phyloP scores from a whole-genome alignment of 2,329 filamentous ascomycete species.

The Orbilia javanica region DNA sequence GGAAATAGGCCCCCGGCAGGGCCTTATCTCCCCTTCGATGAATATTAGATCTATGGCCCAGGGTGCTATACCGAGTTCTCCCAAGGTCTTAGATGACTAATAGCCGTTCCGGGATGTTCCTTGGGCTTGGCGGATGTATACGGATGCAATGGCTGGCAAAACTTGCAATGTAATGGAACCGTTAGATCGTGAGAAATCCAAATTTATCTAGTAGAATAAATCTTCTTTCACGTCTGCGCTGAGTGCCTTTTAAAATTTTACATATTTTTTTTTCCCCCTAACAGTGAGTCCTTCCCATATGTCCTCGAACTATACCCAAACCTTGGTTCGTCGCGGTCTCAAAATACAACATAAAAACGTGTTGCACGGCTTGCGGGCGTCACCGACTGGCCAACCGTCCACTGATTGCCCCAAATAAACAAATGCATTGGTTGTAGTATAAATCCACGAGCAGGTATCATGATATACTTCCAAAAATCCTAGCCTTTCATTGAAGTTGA shows the following conservation, averaged over 20 bases:
- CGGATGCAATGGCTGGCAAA: background rate
- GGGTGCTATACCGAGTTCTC: background rate
- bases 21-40: background rate
- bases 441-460: too few species aligned
- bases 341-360: slow-evolving; percentile 1
- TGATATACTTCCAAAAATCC: background rate
- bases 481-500: too few species aligned
- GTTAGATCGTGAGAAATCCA: too few species aligned
- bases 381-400: background rate
- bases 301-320: too few species aligned
- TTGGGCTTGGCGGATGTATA: background rate
- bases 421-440: too few species aligned
- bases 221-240: too few species aligned
- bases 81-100: background rate
- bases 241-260: too few species aligned
- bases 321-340: background rate
- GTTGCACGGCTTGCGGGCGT: background rate
- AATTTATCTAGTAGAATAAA: too few species aligned
- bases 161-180: background rate
- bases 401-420: background rate
- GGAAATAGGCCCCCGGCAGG: background rate
- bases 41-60: background rate
- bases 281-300: too few species aligned
- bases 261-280: too few species aligned
- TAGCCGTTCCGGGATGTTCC: background rate